Percentiles rank a stretch among this genome's conserved stretches.
Conservation (phyloP, 768 basidiomycete genomes). For the Ephemerocybe angulata region DNA sequence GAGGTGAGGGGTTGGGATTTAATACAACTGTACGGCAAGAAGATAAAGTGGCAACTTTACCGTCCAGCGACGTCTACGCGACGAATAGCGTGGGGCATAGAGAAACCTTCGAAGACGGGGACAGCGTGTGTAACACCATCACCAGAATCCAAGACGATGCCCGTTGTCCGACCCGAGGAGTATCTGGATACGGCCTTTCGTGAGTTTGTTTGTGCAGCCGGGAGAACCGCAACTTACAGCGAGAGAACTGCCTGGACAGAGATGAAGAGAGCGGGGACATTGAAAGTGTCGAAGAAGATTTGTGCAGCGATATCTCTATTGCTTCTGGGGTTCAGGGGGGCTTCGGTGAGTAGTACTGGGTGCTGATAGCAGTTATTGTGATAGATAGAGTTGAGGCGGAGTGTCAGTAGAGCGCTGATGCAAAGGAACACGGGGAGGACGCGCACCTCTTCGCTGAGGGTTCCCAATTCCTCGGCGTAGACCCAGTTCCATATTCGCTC, state of each 20-base stretch:
- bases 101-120: constrained; percentile 98
- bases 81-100: constrained; percentile 97
- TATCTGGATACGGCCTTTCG: constrained; percentile 54
- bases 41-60: constrained; percentile 37
- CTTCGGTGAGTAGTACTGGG: constrained; percentile 95
- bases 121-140: constrained; percentile 99
- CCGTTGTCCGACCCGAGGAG: constrained; percentile 96
- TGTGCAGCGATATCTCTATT: constrained; percentile 97
- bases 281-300: constrained; percentile 99
- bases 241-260: constrained; percentile 97
- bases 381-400: background rate
- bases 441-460: constrained; percentile 90
- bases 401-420: constrained; percentile 17
- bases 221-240: constrained; percentile 51
- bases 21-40: constrained; percentile 5
- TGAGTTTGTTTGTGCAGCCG: constrained; percentile 11
- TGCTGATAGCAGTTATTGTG: constrained; percentile 54
- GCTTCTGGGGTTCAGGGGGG: constrained; percentile 92
- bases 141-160: constrained; percentile 98
- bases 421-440: constrained; percentile 13
- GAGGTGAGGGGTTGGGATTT: constrained; percentile 17
- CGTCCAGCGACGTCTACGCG: constrained; percentile 95
- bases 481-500: constrained; percentile 99
- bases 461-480: constrained; percentile 92
- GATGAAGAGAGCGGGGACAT: constrained; percentile 94